These are phyloP conservation scores for Penicillium sp. DNA, from an alignment of 2,329 filamentous ascomycete species.

Conservation along the genomic window DNA sequence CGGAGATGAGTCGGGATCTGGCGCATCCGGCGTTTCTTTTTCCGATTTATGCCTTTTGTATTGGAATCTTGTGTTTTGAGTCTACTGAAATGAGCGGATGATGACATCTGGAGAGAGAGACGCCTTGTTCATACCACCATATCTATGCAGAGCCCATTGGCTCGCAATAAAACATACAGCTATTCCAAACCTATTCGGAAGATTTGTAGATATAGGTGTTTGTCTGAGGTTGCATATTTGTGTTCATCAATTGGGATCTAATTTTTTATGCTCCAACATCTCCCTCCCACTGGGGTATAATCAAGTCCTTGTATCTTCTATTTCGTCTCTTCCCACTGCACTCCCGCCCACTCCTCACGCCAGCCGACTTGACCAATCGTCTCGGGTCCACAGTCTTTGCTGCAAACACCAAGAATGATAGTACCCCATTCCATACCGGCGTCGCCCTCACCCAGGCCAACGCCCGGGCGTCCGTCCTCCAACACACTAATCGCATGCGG, in stretches of 20 bases:
- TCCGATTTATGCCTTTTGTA: slow-evolving; percentile 16
- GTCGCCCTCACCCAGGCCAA: slow-evolving; percentile 61
- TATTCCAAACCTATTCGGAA: background rate
- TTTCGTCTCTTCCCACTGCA: slow-evolving; percentile 84
- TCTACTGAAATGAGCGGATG: slow-evolving; percentile 15
- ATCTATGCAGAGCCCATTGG: slow-evolving; percentile 4
- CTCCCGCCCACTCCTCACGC: slow-evolving; percentile 93
- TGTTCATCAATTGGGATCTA: slow-evolving; percentile 1
- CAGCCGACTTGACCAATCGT: slow-evolving; percentile 68
- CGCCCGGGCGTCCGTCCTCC: slow-evolving; percentile 65
- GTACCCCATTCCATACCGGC: slow-evolving; percentile 97
- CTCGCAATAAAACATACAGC: slow-evolving; percentile 4
- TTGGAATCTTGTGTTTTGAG: slow-evolving; percentile 19
- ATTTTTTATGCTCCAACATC: slow-evolving; percentile 2
- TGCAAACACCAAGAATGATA: slow-evolving; percentile 81
- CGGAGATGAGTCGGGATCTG: slow-evolving; percentile 28
- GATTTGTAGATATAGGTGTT: background rate
- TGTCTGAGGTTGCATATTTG: background rate
- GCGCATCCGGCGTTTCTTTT: slow-evolving; percentile 26
- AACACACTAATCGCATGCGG: slow-evolving; percentile 87
- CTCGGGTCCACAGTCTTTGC: slow-evolving; percentile 69
- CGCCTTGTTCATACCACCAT: slow-evolving; percentile 19
- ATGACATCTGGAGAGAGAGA: slow-evolving; percentile 13
- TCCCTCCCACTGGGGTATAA: slow-evolving; percentile 10
- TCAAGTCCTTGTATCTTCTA: slow-evolving; percentile 7